Percentiles rank a stretch among this genome's conserved stretches.
Conservation (phyloP, 129 eudicot species). For the Flaveria ramosissima region DNA sequence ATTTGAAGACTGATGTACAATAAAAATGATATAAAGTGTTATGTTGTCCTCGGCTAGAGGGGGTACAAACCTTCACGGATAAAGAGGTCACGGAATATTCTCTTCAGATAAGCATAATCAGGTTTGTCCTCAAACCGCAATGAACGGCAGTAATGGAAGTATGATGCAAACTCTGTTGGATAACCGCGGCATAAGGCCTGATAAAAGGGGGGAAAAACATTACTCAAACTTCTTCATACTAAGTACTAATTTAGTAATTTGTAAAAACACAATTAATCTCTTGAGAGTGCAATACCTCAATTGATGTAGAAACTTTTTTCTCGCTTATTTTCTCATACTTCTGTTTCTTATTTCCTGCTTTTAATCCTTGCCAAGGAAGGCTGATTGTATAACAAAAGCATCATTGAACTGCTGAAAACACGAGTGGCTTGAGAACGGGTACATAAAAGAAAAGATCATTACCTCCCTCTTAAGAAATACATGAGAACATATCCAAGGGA, state of each 20-base stretch:
- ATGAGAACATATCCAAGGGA: constrained; percentile 91
- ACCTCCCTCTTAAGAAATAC: constrained; percentile 96
- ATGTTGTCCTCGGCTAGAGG: not conserved
- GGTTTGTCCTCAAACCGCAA: constrained; percentile 89
- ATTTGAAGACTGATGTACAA: not conserved
- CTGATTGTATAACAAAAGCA: constrained; percentile 39
- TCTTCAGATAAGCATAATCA: constrained; percentile 86
- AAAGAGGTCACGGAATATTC: constrained; percentile 87
- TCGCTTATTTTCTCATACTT: constrained; percentile 85
- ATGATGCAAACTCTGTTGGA: constrained; percentile 82
- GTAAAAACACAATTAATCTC: not conserved
- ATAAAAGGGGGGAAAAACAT: not conserved
- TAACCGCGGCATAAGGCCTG: constrained; percentile 75
- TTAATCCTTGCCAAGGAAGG: constrained; percentile 92
- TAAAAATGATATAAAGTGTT: not conserved
- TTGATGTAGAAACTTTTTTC: constrained; percentile 79
- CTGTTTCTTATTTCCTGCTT: constrained; percentile 67
- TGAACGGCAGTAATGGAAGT: constrained; percentile 87
- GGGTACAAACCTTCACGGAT: constrained; percentile 66
- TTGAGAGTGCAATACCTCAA: constrained; percentile 56
- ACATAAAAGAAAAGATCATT: constrained; percentile 6
- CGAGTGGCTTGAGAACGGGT: not conserved
- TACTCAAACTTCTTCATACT: not conserved
- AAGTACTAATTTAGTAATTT: not conserved
- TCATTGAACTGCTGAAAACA: constrained; percentile 32